Evolutionary conservation across 345 rosid species (phyloP).

Genomic region (Laguncularia racemosa): DNA sequence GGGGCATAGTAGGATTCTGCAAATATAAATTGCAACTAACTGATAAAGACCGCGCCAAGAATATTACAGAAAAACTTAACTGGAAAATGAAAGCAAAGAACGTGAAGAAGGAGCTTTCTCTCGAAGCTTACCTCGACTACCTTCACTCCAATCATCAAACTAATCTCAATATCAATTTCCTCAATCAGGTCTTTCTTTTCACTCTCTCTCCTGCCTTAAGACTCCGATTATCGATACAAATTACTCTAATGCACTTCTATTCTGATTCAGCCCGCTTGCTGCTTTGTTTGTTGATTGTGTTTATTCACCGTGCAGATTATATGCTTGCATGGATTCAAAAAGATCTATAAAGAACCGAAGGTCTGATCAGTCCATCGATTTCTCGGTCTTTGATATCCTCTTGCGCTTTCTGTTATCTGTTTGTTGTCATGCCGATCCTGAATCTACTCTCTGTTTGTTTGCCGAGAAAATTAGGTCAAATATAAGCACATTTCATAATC

Average conservation of each 20-base stretch:
- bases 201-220: neutral
- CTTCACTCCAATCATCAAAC: slow-evolving; percentile 16
- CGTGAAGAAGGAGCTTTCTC: slow-evolving; percentile 8
- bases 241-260: too few species aligned
- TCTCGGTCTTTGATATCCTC: too few species aligned
- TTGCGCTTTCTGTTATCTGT: too few species aligned
- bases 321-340: slow-evolving; percentile 40
- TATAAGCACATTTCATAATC: too few species aligned
- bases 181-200: slow-evolving; percentile 26
- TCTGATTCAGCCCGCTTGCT: neutral
- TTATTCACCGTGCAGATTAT: slow-evolving; percentile 23
- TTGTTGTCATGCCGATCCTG: too few species aligned
- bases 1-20: too few species aligned
- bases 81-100: neutral
- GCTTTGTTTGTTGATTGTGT: neutral
- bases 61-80: too few species aligned
- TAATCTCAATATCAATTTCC: slow-evolving; percentile 16
- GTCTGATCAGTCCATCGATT: too few species aligned
- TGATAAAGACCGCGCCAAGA: too few species aligned
- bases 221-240: neutral
- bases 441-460: too few species aligned
- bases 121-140: slow-evolving; percentile 28
- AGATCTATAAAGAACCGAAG: neutral
- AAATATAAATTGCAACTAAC: too few species aligned
- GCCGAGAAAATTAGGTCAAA: too few species aligned